A percentile compares a stretch with the other conserved stretches of the same genome.
phyloP scores from a whole-genome alignment of 208 protist species.

The Acanthamoeba royreba region DNA sequence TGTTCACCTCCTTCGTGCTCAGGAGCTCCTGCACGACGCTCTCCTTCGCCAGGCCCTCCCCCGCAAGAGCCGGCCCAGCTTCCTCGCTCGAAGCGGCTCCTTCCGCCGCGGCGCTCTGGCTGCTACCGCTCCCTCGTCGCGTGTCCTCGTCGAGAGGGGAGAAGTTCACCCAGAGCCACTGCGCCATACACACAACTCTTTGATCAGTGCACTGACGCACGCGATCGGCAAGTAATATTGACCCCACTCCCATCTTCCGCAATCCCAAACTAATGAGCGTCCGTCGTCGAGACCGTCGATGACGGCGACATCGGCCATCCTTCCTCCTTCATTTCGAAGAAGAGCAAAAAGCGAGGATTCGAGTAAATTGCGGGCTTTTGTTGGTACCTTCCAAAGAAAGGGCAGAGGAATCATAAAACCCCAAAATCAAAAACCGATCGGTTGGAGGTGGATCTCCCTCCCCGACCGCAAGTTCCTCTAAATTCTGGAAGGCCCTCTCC shows the following conservation, averaged over 20 bases:
- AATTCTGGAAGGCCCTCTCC: too few relatives aligned
- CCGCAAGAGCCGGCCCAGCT: background rate
- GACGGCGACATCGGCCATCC: too few relatives aligned
- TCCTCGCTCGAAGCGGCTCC: background rate
- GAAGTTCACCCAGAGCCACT: conserved; percentile 52
- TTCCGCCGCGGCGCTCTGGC: background rate
- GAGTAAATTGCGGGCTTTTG: background rate
- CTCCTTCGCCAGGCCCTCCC: background rate
- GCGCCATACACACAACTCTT: too few relatives aligned
- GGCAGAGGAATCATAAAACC: conserved; percentile 31
- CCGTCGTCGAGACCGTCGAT: too few relatives aligned
- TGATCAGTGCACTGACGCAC: too few relatives aligned
- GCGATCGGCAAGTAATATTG: too few relatives aligned
- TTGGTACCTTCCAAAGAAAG: conserved; percentile 43
- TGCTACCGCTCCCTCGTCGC: background rate
- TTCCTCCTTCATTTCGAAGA: background rate
- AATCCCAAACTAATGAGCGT: too few relatives aligned
- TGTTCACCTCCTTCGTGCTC: conserved; percentile 42
- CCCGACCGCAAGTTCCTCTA: too few relatives aligned
- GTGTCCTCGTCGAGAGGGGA: background rate
- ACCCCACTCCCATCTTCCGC: too few relatives aligned
- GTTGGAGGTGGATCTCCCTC: too few relatives aligned
- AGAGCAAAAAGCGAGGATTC: background rate
- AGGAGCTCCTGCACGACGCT: background rate
- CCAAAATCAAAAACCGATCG: too few relatives aligned